Conservation (phyloP, 305 asterid genomes). For the Fraxinus nigra region DNA sequence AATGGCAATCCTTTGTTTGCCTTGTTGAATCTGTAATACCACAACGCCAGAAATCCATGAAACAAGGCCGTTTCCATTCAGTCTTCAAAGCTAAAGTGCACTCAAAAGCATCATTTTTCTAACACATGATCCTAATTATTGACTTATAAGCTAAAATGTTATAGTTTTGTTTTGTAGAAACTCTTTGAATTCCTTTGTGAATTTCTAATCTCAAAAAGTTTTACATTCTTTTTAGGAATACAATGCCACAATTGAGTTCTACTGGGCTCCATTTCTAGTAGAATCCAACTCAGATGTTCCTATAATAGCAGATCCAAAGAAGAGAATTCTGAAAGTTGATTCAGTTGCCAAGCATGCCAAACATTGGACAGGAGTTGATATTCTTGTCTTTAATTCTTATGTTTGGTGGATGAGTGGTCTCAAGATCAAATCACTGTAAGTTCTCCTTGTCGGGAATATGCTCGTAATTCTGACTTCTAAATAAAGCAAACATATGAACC, state of each 20-base stretch:
- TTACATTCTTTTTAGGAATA: conserved; percentile 48
- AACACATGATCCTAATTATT: background rate
- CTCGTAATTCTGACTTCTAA: background rate
- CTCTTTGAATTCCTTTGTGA: background rate
- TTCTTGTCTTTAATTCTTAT: conserved; percentile 76
- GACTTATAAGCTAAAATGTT: background rate
- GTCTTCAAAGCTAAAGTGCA: conserved; percentile 67
- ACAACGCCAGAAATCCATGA: conserved; percentile 57
- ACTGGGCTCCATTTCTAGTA: conserved; percentile 91
- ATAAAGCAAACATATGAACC: background rate
- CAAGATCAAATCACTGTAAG: conserved; percentile 64
- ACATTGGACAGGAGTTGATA: conserved; percentile 72
- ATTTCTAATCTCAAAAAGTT: background rate
- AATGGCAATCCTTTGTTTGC: conserved; percentile 87
- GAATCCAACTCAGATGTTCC: conserved; percentile 80
- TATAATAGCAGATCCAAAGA: conserved; percentile 54
- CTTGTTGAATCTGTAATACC: conserved; percentile 67
- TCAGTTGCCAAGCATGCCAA: conserved; percentile 73
- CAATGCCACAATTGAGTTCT: conserved; percentile 77
- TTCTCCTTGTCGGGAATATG: background rate
- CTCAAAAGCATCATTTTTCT: background rate
- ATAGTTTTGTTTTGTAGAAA: background rate
- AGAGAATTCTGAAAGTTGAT: conserved; percentile 74
- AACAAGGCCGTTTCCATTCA: conserved; percentile 59
- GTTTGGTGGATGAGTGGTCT: conserved; percentile 97